Conservation (phyloP, 805 yeast species). For the Candida ipomoeae region DNA sequence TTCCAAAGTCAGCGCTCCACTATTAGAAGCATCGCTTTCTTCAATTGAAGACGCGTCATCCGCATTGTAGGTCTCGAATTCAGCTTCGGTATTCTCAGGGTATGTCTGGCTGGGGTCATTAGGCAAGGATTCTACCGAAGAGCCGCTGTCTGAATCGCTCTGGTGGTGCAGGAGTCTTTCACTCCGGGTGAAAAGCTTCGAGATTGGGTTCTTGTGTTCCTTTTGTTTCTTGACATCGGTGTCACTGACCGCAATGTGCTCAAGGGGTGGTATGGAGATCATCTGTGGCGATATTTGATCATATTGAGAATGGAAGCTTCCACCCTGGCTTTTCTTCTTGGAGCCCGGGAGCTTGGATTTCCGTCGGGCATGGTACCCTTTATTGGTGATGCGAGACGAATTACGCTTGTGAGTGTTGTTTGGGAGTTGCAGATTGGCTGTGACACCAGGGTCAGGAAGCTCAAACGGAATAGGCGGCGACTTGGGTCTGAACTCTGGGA, state of each 20-base stretch:
- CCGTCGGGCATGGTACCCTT: constrained; percentile 7
- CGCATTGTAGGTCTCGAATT: not conserved
- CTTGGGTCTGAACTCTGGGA: constrained; percentile 9
- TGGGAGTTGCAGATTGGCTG: not conserved
- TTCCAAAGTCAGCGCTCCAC: constrained; percentile 3
- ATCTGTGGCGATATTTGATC: not conserved
- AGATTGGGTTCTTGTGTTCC: constrained; percentile 10
- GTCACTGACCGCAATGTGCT: not conserved
- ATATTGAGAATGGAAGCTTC: not conserved
- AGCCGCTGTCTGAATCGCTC: constrained; percentile 12
- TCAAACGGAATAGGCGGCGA: constrained; percentile 19
- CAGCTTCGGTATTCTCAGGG: not conserved
- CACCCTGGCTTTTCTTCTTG: constrained; percentile 6
- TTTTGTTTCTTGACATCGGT: constrained; percentile 1
- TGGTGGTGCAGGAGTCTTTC: constrained; percentile 4
- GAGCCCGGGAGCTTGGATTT: constrained; percentile 3
- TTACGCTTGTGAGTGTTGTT: constrained; percentile 8
- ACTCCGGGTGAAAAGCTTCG: constrained; percentile 13
- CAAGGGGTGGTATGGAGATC: constrained; percentile 1
- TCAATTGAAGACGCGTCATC: not conserved
- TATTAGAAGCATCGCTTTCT: not conserved
- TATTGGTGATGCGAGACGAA: constrained; percentile 7
- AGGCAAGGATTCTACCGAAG: not conserved
- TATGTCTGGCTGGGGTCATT: not conserved
- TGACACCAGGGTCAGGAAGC: constrained; percentile 5